Percentiles rank a stretch among this genome's conserved stretches.
phyloP scores from a whole-genome alignment of 495 filamentous ascomycete species.

The Chaetomium tenue region DNA sequence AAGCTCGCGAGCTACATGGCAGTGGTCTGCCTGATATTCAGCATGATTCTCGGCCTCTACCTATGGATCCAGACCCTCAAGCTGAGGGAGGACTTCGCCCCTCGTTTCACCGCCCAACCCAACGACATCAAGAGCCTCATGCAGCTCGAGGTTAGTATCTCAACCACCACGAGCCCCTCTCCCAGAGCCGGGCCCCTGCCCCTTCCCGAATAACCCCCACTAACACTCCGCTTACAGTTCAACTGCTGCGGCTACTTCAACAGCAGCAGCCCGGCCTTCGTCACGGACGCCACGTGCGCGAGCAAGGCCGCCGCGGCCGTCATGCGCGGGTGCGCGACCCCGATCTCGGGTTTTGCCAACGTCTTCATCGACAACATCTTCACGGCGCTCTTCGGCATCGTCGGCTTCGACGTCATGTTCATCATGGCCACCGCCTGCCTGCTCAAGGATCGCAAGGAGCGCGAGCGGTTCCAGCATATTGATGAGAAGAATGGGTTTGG shows the following conservation, averaged over 20 bases:
- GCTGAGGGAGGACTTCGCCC: conserved; percentile 55
- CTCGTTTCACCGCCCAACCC: conserved; percentile 56
- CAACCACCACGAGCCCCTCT: background rate
- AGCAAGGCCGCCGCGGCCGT: conserved; percentile 62
- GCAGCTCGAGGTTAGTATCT: conserved; percentile 58
- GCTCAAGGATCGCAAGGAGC: conserved; percentile 69
- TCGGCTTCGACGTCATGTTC: conserved; percentile 62
- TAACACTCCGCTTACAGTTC: conserved; percentile 48
- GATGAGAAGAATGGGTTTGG: conserved; percentile 64
- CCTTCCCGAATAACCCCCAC: background rate
- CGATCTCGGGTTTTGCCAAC: conserved; percentile 63
- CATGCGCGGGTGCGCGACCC: conserved; percentile 61
- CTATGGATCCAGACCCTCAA: conserved; percentile 70
- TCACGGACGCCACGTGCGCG: conserved; percentile 59
- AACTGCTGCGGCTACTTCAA: conserved; percentile 73
- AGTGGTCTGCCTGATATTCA: conserved; percentile 60
- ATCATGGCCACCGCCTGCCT: conserved; percentile 66
- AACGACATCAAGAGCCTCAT: conserved; percentile 57
- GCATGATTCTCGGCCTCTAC: conserved; percentile 60
- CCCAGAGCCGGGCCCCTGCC: background rate
- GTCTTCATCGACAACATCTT: conserved; percentile 68
- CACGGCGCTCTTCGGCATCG: conserved; percentile 71
- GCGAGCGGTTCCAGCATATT: conserved; percentile 65
- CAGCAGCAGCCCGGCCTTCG: conserved; percentile 61
- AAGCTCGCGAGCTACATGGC: conserved; percentile 60